Percentiles rank a stretch among this genome's conserved stretches.
Conservation (phyloP, 257 asterid species). For the Solanum ossicruentum region DNA sequence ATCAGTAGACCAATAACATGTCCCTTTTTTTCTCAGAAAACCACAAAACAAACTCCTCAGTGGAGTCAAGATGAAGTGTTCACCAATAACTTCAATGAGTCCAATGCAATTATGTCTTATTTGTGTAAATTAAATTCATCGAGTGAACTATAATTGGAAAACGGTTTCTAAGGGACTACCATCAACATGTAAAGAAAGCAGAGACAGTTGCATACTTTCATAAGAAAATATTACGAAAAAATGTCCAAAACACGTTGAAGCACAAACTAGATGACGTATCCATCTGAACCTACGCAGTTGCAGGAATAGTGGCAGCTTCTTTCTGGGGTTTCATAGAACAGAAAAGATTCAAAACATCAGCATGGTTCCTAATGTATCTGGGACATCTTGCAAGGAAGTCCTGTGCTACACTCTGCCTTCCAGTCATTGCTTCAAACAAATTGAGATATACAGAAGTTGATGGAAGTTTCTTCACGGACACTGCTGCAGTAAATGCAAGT, state of each 20-base stretch:
- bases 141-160: neutral
- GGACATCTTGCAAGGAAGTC: slow-evolving; percentile 69
- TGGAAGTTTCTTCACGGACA: slow-evolving; percentile 41
- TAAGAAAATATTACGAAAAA: neutral
- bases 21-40: neutral
- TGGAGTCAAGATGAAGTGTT: neutral
- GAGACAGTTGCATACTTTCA: neutral
- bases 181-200: neutral
- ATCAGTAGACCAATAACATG: neutral
- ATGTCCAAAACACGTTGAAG: slow-evolving; percentile 3
- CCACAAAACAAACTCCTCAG: neutral
- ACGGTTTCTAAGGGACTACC: neutral
- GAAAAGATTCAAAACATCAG: slow-evolving; percentile 59
- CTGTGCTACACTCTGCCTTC: slow-evolving; percentile 55
- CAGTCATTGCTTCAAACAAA: slow-evolving; percentile 44
- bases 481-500: slow-evolving; percentile 25
- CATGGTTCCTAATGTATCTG: slow-evolving; percentile 36
- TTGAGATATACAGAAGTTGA: slow-evolving; percentile 31
- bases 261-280: slow-evolving; percentile 16
- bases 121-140: neutral
- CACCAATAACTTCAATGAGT: neutral
- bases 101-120: neutral
- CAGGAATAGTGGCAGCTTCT: slow-evolving; percentile 8
- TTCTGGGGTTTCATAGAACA: slow-evolving; percentile 21
- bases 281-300: slow-evolving; percentile 20